phyloP scores from a whole-genome alignment of 2,329 filamentous ascomycete species.

The Colletotrichum lentis region DNA sequence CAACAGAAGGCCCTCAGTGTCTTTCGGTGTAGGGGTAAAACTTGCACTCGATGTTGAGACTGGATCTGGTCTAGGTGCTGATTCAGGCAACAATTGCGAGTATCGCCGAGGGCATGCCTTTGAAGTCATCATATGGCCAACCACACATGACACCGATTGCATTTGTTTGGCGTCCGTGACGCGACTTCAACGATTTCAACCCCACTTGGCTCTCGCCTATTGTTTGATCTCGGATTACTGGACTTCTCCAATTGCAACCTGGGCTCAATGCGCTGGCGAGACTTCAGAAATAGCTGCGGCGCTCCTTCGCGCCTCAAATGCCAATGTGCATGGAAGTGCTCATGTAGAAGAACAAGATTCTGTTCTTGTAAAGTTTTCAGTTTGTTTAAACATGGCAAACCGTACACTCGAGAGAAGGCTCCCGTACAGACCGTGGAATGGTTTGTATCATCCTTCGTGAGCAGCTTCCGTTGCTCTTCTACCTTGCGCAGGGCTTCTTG shows the following conservation, averaged over 20 bases:
- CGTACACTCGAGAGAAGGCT: slow-evolving; percentile 31
- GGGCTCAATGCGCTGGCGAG: slow-evolving; percentile 27
- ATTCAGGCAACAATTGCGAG: no score
- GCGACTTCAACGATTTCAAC: no score
- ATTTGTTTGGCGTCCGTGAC: no score
- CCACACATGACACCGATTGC: no score
- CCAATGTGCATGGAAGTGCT: slow-evolving; percentile 39
- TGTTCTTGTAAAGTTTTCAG: slow-evolving; percentile 26
- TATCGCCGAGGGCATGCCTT: no score
- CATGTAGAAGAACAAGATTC: slow-evolving; percentile 27
- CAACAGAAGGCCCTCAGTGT: no score
- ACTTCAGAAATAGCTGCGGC: slow-evolving; percentile 33
- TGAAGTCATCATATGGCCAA: no score
- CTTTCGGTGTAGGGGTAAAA: no score
- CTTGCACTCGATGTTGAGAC: no score
- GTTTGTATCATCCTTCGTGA: slow-evolving; percentile 18
- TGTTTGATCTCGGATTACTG: slow-evolving; percentile 33
- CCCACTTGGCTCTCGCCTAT: slow-evolving; percentile 3
- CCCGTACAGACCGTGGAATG: slow-evolving; percentile 28
- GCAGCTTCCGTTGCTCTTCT: slow-evolving; percentile 33
- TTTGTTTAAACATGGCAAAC: slow-evolving; percentile 31
- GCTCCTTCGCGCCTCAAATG: slow-evolving; percentile 25
- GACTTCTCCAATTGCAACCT: slow-evolving; percentile 15
- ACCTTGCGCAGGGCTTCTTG: slow-evolving; percentile 40
- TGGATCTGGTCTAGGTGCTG: no score